These are phyloP conservation scores for Melaleuca quinquenervia DNA, from an alignment of 345 rosid species.

Conservation along the genomic window DNA sequence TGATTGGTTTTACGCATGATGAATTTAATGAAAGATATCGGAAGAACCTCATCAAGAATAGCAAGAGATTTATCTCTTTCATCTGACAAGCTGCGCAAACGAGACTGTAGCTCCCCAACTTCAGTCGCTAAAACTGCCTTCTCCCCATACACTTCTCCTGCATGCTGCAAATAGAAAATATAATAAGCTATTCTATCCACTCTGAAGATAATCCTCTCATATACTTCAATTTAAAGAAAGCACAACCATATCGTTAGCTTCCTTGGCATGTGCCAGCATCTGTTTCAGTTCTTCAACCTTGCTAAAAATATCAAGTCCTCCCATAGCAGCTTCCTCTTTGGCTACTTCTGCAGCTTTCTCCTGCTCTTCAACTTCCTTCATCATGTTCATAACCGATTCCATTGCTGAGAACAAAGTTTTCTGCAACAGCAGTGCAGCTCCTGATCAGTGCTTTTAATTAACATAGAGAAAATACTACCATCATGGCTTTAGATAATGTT, in stretches of 20 bases:
- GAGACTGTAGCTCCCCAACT: constrained; percentile 69
- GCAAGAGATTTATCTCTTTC: constrained; percentile 71
- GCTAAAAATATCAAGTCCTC: constrained; percentile 43
- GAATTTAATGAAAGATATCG: neutral
- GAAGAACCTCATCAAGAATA: constrained; percentile 61
- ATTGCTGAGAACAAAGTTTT: constrained; percentile 55
- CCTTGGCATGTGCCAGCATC: constrained; percentile 60
- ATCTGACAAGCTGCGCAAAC: constrained; percentile 53
- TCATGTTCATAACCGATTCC: constrained; percentile 64
- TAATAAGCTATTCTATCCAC: neutral
- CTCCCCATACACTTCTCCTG: constrained; percentile 96
- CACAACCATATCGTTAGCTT: constrained; percentile 69
- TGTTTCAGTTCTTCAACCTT: constrained; percentile 60
- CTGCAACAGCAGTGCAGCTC: constrained; percentile 23
- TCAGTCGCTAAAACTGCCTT: constrained; percentile 81
- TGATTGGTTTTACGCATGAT: neutral
- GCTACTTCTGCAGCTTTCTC: constrained; percentile 65
- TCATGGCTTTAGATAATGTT: constrained; percentile 1
- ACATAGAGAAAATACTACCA: neutral
- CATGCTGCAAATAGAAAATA: constrained; percentile 34
- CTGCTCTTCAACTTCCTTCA: constrained; percentile 64
- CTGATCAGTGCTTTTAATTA: neutral
- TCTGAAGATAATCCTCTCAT: neutral
- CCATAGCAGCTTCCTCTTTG: constrained; percentile 56
- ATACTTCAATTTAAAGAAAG: neutral